A percentile compares a stretch with the other conserved stretches of the same genome.
Conservation (phyloP, 345 rosid species). For the Citrus sp. region DNA sequence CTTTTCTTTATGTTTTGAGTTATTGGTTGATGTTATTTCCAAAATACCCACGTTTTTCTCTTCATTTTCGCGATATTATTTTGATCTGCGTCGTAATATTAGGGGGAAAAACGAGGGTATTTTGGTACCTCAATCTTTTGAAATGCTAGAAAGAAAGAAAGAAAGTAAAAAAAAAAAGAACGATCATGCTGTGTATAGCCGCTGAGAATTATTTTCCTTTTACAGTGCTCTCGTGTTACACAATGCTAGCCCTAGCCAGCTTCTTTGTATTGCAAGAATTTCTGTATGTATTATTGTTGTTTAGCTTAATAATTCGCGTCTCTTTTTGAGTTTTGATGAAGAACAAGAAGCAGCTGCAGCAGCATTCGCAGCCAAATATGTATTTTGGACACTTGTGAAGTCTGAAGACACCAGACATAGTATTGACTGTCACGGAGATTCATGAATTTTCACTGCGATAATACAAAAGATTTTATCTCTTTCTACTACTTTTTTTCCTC, state of each 20-base stretch:
- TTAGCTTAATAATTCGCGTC: not conserved
- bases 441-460: slow-evolving; percentile 6
- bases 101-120: slow-evolving; percentile 57
- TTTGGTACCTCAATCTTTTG: slow-evolving; percentile 29
- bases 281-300: not conserved
- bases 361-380: not conserved
- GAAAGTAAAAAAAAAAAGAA: not conserved
- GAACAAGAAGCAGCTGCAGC: not conserved
- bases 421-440: slow-evolving; percentile 17
- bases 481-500: too few relatives aligned
- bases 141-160: not conserved
- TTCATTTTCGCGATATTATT: slow-evolving; percentile 19
- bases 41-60: slow-evolving; percentile 62
- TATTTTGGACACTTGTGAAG: not conserved
- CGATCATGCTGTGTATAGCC: slow-evolving; percentile 18
- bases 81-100: slow-evolving; percentile 9
- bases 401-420: not conserved
- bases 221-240: not conserved
- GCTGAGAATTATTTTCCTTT: slow-evolving; percentile 12
- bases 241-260: too few relatives aligned
- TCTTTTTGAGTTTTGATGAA: not conserved
- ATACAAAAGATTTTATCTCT: not conserved
- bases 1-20: not conserved
- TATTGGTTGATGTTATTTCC: slow-evolving; percentile 25
- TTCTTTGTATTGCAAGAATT: not conserved